These are phyloP conservation scores for Shiraia bambusicola DNA, from an alignment of 2,329 filamentous ascomycete genomes.

Conservation along the genomic window DNA sequence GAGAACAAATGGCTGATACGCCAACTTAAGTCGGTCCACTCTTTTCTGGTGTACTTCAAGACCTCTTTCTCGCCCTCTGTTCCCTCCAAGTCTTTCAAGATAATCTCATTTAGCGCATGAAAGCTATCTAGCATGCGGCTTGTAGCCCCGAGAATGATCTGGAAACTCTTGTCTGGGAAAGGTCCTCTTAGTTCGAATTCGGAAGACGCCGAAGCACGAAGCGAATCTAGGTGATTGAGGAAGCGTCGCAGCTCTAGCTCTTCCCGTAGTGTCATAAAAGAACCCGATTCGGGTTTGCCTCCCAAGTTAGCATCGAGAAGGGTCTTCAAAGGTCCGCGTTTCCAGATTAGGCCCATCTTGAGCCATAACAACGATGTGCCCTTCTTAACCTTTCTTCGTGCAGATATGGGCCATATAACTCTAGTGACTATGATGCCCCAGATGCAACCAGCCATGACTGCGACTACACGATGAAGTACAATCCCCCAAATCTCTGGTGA, in stretches of 20 bases:
- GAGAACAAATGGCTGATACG: slow-evolving; percentile 85
- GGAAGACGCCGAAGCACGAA: slow-evolving; percentile 71
- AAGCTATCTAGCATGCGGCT: slow-evolving; percentile 88
- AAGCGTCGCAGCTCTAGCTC: slow-evolving; percentile 86
- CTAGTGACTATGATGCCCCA: slow-evolving; percentile 93
- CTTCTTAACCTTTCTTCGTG: slow-evolving; percentile 82
- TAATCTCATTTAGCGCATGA: slow-evolving; percentile 93
- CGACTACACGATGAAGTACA: slow-evolving; percentile 79
- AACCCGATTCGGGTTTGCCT: slow-evolving; percentile 29
- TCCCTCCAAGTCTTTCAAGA: slow-evolving; percentile 73
- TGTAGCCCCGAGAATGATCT: slow-evolving; percentile 75
- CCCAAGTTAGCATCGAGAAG: slow-evolving; percentile 51
- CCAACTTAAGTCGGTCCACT: slow-evolving; percentile 78
- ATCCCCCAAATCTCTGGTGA: slow-evolving; percentile 87
- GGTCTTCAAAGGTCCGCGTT: slow-evolving; percentile 80
- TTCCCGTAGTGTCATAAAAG: slow-evolving; percentile 86
- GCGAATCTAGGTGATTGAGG: slow-evolving; percentile 67
- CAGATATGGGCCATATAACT: slow-evolving; percentile 91
- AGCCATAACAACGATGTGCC: slow-evolving; percentile 89
- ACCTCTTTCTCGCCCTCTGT: slow-evolving; percentile 80
- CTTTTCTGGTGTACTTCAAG: slow-evolving; percentile 73
- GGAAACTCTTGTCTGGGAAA: slow-evolving; percentile 74
- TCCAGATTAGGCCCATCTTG: slow-evolving; percentile 95
- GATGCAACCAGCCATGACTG: slow-evolving; percentile 81
- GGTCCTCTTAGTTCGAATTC: slow-evolving; percentile 89